Evolutionary conservation across 805 yeast genomes (phyloP).

Genomic region (Teunomyces kruisii): DNA sequence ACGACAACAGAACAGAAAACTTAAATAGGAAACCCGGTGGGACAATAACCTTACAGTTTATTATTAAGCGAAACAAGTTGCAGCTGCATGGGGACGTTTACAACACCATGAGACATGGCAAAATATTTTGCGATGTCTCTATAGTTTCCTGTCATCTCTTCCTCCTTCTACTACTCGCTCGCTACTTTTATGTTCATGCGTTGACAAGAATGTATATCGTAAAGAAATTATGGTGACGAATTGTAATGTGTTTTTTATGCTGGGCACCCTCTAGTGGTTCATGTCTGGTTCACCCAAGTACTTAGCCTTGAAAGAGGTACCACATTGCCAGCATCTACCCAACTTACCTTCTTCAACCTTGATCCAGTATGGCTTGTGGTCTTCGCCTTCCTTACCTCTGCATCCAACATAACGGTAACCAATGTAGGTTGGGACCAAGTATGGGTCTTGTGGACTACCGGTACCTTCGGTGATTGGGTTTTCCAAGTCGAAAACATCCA

Average conservation of each 20-base stretch:
- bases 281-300: conserved; percentile 79
- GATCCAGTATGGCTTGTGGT: conserved; percentile 91
- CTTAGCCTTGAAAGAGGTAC: conserved; percentile 87
- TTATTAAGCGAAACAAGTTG: too few relatives aligned
- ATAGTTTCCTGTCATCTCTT: too few relatives aligned
- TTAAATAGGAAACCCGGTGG: too few relatives aligned
- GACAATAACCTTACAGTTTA: not conserved
- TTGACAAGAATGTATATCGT: conserved; percentile 2
- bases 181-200: conserved; percentile 1
- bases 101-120: too few relatives aligned
- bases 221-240: conserved; percentile 2
- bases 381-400: conserved; percentile 85
- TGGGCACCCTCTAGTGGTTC: conserved; percentile 44
- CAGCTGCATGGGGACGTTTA: too few relatives aligned
- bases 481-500: conserved; percentile 86
- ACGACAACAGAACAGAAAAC: too few relatives aligned
- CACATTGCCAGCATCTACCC: conserved; percentile 99
- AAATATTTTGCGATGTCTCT: too few relatives aligned
- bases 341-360: conserved; percentile 79
- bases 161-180: not conserved
- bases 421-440: conserved; percentile 84
- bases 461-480: conserved; percentile 85
- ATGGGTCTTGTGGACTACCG: conserved; percentile 91
- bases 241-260: conserved; percentile 4
- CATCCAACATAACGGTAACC: conserved; percentile 96